Evolutionary conservation across 495 filamentous ascomycete genomes (phyloP).

Genomic region (Talaromyces wortmannii): DNA sequence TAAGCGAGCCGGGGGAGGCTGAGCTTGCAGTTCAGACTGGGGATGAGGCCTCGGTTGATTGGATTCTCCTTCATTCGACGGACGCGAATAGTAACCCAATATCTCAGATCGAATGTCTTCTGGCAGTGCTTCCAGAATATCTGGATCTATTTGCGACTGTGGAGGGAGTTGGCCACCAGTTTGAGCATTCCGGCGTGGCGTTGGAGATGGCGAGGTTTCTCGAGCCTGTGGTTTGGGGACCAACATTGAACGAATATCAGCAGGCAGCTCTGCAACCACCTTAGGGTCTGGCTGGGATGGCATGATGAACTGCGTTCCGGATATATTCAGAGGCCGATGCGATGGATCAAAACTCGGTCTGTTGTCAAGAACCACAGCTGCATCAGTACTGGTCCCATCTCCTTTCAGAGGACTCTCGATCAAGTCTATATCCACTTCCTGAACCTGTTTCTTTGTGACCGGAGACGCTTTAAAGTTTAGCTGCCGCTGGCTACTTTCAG

Average conservation of each 20-base stretch:
- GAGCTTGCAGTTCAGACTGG: conserved; percentile 48
- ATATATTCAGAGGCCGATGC: conserved; percentile 64
- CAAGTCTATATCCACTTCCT: conserved; percentile 42
- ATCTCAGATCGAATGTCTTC: conserved; percentile 79
- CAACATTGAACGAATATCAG: conserved; percentile 72
- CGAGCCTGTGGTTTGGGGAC: conserved; percentile 38
- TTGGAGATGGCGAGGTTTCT: conserved; percentile 11
- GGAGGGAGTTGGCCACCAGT: conserved; percentile 24
- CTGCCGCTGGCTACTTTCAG: conserved; percentile 57
- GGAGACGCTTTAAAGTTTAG: conserved; percentile 50
- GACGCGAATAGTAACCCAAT: conserved; percentile 54
- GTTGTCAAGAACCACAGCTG: conserved; percentile 38
- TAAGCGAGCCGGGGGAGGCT: conserved; percentile 30
- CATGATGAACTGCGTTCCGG: conserved; percentile 83
- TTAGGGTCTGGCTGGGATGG: conserved; percentile 71
- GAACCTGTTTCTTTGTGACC: conserved; percentile 16
- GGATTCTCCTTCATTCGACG: conserved; percentile 5
- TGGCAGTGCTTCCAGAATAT: conserved; percentile 70
- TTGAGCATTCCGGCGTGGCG: conserved; percentile 6
- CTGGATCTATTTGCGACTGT: conserved; percentile 61
- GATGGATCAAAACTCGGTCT: conserved; percentile 44
- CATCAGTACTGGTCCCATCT: conserved; percentile 13
- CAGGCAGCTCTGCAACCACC: conserved; percentile 69
- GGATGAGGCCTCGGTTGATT: conserved; percentile 24
- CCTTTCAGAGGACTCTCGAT: conserved; percentile 64